Evolutionary conservation across 192 early-diverging fungal species (phyloP).

Genomic region (Diversispora epigaea): DNA sequence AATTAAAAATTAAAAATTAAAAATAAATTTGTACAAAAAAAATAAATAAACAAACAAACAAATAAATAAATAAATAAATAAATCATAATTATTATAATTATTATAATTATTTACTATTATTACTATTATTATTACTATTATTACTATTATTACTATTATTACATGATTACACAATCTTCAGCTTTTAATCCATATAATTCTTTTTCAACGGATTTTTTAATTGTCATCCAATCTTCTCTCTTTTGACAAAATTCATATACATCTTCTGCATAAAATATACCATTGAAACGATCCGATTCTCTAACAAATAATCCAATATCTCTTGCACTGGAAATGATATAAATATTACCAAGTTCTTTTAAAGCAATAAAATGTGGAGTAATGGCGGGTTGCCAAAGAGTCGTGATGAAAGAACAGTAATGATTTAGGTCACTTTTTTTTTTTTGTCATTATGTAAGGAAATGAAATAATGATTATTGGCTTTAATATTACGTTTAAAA

Average conservation of each 20-base stretch:
- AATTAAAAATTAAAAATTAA: too few relatives aligned
- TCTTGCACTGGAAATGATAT: slow-evolving; percentile 66
- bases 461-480: not conserved
- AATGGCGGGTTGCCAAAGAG: slow-evolving; percentile 61
- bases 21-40: too few relatives aligned
- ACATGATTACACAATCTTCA: slow-evolving; percentile 57
- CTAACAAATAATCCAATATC: slow-evolving; percentile 78
- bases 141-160: slow-evolving; percentile 27
- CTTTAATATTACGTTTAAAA: not conserved
- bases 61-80: too few relatives aligned
- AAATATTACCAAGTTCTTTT: slow-evolving; percentile 81
- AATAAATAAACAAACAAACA: too few relatives aligned
- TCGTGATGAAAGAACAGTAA: slow-evolving; percentile 71
- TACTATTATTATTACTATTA: slow-evolving; percentile 38
- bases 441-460: too few relatives aligned
- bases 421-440: slow-evolving; percentile 69
- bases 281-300: slow-evolving; percentile 73
- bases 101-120: slow-evolving; percentile 3
- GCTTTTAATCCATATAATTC: slow-evolving; percentile 41
- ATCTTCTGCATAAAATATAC: slow-evolving; percentile 73
- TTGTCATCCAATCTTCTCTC: slow-evolving; percentile 76
- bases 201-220: slow-evolving; percentile 72
- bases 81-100: too few relatives aligned
- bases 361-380: slow-evolving; percentile 74
- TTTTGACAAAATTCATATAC: slow-evolving; percentile 78